Evolutionary conservation across 192 early-diverging fungal genomes (phyloP), one percentile per base, ranked within the genome.

Genomic region (Geosiphon pyriformis): DNA sequence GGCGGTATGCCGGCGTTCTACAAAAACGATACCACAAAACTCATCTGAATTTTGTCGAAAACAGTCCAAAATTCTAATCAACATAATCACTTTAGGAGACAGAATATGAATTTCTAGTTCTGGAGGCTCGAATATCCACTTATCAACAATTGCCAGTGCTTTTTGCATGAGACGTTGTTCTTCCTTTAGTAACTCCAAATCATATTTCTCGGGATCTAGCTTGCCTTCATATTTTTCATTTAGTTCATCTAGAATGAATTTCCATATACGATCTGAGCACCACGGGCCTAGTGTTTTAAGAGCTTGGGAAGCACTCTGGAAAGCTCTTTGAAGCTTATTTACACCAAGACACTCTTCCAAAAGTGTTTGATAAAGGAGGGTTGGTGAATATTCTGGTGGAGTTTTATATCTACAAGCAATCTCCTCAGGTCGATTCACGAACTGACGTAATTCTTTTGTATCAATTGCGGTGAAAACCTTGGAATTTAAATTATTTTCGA

Each of bases 1-100:
- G 0, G 92, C 94, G 0, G 90, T 90, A 6, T 88, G 72, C 29
- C 94, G 74, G 17, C 87, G 78, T 57, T 85, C 73, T 6, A 88
- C 86, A 72, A 98, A 98, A 8, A 98, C 84, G 46, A 98, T 96
- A 4, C 91, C 92, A 65, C 94, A 90, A 65, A 95, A 88, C 2
- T 84, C 80, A 0, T 74, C 61, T 0, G 80, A 49, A 4, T 68
- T 54, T 12, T 58, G 31, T 7, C 61, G 53, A 69, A 83, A 87
- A 30, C 80, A 70, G 2, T 73, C 27, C 20, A 97, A 78, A 6
- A 89, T 79, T 23, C 79, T 71, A 11, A 94, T 65, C 3, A 97
- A 76, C 25, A 72, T 74, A 46, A 81, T 65, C 10, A 94, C 85
- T 61, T 94, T 94, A 0, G 88, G 86, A 1, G 90, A 83, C 29